A percentile compares a stretch with the other conserved stretches of the same genome.
Conservation (phyloP, 768 basidiomycete species). For the Tulasnella sp. region DNA sequence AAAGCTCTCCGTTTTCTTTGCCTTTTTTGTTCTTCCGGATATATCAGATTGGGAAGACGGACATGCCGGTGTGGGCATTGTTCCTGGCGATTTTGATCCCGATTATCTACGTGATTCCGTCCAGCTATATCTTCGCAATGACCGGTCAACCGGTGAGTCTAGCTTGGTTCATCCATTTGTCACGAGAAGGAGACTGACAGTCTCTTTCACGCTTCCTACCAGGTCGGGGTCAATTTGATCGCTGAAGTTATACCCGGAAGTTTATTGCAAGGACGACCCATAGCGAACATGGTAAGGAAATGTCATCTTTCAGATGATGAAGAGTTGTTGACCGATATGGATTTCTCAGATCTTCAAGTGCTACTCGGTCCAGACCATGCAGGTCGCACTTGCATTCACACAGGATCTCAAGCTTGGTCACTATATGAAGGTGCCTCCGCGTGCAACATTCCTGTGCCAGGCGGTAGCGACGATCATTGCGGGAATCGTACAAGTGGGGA, state of each 20-base stretch:
- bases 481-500: slow-evolving; percentile 30
- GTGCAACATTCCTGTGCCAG: slow-evolving; percentile 35
- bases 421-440: slow-evolving; percentile 40
- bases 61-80: slow-evolving; percentile 41
- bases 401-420: slow-evolving; percentile 33
- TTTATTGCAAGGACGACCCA: slow-evolving; percentile 31
- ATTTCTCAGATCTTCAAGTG: slow-evolving; percentile 31
- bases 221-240: slow-evolving; percentile 34
- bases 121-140: slow-evolving; percentile 35
- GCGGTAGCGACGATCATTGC: slow-evolving; percentile 27
- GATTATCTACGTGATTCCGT: slow-evolving; percentile 33
- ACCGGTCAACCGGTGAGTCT: slow-evolving; percentile 28
- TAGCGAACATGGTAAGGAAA: slow-evolving; percentile 34
- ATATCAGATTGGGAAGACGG: slow-evolving; percentile 38
- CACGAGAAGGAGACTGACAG: background rate
- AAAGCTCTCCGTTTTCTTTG: background rate
- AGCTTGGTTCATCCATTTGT: background rate
- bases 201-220: background rate
- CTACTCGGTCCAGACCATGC: slow-evolving; percentile 27
- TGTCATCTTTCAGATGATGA: background rate
- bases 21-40: slow-evolving; percentile 8
- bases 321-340: background rate
- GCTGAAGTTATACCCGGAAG: slow-evolving; percentile 35
- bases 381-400: slow-evolving; percentile 23
- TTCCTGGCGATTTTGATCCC: slow-evolving; percentile 30